Evolutionary conservation across 495 filamentous ascomycete species (phyloP).

Genomic region (Penicillium canescens): DNA sequence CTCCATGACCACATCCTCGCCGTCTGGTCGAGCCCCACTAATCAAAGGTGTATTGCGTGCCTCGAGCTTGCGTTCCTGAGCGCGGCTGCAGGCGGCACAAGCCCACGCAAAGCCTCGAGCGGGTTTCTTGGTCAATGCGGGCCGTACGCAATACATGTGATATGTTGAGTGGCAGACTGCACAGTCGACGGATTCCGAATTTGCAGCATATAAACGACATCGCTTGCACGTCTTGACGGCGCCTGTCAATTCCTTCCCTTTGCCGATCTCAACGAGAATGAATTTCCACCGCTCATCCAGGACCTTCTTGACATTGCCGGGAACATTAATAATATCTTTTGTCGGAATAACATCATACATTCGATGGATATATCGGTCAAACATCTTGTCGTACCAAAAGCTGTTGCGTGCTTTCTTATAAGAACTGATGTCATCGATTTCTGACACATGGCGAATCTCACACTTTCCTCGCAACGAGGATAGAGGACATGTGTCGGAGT

Average conservation of each 20-base stretch:
- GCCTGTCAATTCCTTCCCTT: constrained; percentile 92
- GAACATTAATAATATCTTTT: constrained; percentile 91
- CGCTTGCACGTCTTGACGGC: constrained; percentile 96
- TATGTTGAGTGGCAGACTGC: constrained; percentile 93
- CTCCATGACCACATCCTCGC: constrained; percentile 73
- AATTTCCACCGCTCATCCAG: constrained; percentile 95
- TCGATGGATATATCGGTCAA: constrained; percentile 96
- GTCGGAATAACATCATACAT: constrained; percentile 97
- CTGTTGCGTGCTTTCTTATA: constrained; percentile 80
- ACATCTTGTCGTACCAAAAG: constrained; percentile 98
- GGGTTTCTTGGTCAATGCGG: constrained; percentile 91
- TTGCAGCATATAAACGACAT: constrained; percentile 85
- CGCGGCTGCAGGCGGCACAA: constrained; percentile 91
- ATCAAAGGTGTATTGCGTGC: constrained; percentile 79
- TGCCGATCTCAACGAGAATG: constrained; percentile 86
- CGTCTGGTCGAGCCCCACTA: constrained; percentile 56
- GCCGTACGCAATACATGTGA: constrained; percentile 97
- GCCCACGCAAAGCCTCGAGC: constrained; percentile 98
- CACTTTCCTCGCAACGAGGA: constrained; percentile 92
- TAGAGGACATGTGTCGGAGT: constrained; percentile 93
- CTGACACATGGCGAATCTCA: constrained; percentile 78
- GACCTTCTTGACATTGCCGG: constrained; percentile 88
- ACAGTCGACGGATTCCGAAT: constrained; percentile 95
- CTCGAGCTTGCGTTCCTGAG: constrained; percentile 89
- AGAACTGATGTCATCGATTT: constrained; percentile 78